Evolutionary conservation across 1,284 basidiomycete species (phyloP), one percentile per base, ranked within the genome.

Genomic region (Ustilago shanxiensis): DNA sequence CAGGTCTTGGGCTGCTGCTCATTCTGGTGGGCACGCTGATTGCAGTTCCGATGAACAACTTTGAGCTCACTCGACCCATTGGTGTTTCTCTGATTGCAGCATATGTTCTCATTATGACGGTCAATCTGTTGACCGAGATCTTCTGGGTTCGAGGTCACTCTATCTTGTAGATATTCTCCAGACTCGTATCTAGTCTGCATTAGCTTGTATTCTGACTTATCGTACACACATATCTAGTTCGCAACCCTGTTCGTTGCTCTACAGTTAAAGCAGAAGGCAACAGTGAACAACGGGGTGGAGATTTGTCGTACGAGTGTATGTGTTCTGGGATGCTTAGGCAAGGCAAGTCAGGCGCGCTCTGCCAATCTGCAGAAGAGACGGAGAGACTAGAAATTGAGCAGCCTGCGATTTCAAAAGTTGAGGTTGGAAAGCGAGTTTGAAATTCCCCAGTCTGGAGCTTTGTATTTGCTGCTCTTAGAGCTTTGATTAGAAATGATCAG

Each of bases 31-130:
- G 89, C 18, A 98, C 94, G n/a, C 87, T 95, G 50, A 87, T 95
- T 53, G 90, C 92, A 72, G 93, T 98, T 0, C 95, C 95, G 1
- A 83, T 92, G 77, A 95, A 95, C 80, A 91, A 90, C 37, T 98
- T 93, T 84, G 88, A 90, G 80, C 90, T 98, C 49, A 91, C 92
- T 56, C 88, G 92, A 61, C 87, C 89, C 45, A 95, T 95, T 92
- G 95, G 95, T 0, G 79, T 91, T 11, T 89, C 92, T 72, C 88
- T 98, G 71, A 92, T 98, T 47, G 83, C 87, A 16, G 91, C 90
- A 5, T 98, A 98, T 84, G 61, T 72, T 29, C 58, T 75, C 52
- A 80, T 82, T 55, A 82, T 82, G 80, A 68, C 67, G 35, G 44
- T 79, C 70, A 82, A 82, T 50, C 63, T 82, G 16, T 41, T 74